phyloP scores from a whole-genome alignment of 768 basidiomycete genomes.

The Rhizopogon vesiculosus region DNA sequence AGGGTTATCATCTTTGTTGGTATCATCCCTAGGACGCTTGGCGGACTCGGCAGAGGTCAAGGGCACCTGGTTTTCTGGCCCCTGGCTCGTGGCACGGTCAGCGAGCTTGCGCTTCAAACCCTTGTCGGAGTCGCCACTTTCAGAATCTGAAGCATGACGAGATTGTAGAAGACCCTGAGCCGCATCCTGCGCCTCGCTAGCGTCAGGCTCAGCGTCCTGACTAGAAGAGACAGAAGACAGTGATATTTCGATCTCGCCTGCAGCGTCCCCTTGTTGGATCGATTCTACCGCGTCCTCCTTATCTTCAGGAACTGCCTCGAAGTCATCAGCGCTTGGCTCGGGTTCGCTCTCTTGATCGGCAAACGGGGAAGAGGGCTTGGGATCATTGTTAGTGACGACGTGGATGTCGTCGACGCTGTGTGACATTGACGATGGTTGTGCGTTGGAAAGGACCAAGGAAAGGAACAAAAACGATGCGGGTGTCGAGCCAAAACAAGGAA shows the following conservation, averaged over 20 bases:
- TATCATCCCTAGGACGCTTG: conserved; percentile 61
- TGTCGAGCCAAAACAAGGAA: neutral
- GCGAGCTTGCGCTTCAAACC: conserved; percentile 65
- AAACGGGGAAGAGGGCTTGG: conserved; percentile 20
- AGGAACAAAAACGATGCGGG: conserved; percentile 26
- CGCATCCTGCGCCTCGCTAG: conserved; percentile 25
- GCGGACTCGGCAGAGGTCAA: conserved; percentile 31
- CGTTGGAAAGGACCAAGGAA: conserved; percentile 16
- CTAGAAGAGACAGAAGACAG: conserved; percentile 13
- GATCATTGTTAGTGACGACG: conserved; percentile 10
- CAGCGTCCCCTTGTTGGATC: conserved; percentile 10
- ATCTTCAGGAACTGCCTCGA: conserved; percentile 5
- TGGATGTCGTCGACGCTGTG: conserved; percentile 18
- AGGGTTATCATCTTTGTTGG: conserved; percentile 59
- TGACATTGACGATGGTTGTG: conserved; percentile 25
- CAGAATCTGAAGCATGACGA: conserved; percentile 37
- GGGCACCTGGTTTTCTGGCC: conserved; percentile 32
- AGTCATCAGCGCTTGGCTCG: conserved; percentile 51
- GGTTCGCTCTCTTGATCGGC: conserved; percentile 55
- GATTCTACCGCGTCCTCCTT: conserved; percentile 7
- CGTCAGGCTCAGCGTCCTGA: conserved; percentile 21
- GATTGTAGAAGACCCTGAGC: conserved; percentile 19
- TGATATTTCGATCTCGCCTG: conserved; percentile 7
- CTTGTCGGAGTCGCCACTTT: conserved; percentile 49
- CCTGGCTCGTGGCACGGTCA: conserved; percentile 64